Evolutionary conservation across 176 grass and related monocot genomes (phyloP).

Genomic region (Areca catechu): DNA sequence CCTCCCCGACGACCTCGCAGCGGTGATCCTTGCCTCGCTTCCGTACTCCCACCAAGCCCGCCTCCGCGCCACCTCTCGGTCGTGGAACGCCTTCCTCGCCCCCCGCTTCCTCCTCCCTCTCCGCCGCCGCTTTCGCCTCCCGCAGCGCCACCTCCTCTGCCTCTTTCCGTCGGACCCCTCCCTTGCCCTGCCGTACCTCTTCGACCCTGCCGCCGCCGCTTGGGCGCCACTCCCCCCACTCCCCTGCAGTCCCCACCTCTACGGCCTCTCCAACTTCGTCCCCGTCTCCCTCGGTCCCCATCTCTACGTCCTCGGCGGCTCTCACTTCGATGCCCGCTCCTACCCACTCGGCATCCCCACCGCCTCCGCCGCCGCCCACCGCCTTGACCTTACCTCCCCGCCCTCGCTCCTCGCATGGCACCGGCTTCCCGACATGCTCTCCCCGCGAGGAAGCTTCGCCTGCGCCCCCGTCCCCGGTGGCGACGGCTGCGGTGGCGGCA

Average conservation of each 20-base stretch:
- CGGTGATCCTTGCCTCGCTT: constrained; percentile 61
- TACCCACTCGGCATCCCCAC: constrained; percentile 63
- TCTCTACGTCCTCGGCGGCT: constrained; percentile 73
- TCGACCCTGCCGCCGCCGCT: constrained; percentile 48
- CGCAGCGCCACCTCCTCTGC: constrained; percentile 49
- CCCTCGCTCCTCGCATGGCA: constrained; percentile 41
- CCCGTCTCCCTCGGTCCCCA: constrained; percentile 37
- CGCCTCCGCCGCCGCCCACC: constrained; percentile 46
- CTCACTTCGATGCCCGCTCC: constrained; percentile 70
- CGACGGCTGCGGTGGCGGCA: background rate
- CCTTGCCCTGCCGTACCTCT: constrained; percentile 52
- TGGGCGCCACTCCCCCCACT: constrained; percentile 59
- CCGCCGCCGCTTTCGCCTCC: constrained; percentile 57
- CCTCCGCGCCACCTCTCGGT: constrained; percentile 62
- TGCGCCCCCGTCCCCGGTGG: constrained; percentile 20
- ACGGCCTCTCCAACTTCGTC: constrained; percentile 55
- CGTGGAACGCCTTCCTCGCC: constrained; percentile 55
- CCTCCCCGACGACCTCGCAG: constrained; percentile 57
- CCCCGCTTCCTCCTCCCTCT: constrained; percentile 44
- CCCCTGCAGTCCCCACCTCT: constrained; percentile 61
- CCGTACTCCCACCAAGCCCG: constrained; percentile 54
- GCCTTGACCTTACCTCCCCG: constrained; percentile 40
- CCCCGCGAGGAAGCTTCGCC: constrained; percentile 70
- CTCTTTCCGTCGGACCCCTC: constrained; percentile 83
- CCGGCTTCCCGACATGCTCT: constrained; percentile 53